Evolutionary conservation across 192 early-diverging fungal species (phyloP).

Genomic region (Rhizophagus sp.): DNA sequence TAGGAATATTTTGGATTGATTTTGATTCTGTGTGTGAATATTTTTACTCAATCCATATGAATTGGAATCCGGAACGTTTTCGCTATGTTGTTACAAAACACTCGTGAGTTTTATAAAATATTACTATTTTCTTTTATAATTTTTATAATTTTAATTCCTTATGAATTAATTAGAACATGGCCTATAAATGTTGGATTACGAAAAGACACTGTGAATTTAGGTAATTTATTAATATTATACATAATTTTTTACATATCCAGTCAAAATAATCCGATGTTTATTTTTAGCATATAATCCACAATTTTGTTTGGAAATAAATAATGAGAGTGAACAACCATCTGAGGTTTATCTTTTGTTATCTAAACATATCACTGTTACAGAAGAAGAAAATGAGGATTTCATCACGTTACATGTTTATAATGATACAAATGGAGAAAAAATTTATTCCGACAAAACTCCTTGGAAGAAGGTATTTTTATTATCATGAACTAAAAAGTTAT

Average conservation of each 20-base stretch:
- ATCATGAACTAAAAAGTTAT: not conserved
- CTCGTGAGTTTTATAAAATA: slow-evolving; percentile 53
- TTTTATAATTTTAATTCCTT: not conserved
- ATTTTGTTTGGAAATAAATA: slow-evolving; percentile 65
- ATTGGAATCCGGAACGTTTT: slow-evolving; percentile 86
- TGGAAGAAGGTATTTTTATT: slow-evolving; percentile 35
- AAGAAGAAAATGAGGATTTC: slow-evolving; percentile 85
- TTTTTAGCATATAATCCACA: slow-evolving; percentile 77
- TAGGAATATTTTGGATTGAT: slow-evolving; percentile 86
- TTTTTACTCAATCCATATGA: slow-evolving; percentile 89
- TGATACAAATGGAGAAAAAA: slow-evolving; percentile 58
- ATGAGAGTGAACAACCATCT: slow-evolving; percentile 47
- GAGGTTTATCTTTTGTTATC: slow-evolving; percentile 79
- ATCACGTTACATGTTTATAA: slow-evolving; percentile 87
- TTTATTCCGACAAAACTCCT: slow-evolving; percentile 68
- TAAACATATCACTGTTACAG: slow-evolving; percentile 80
- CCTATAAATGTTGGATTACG: slow-evolving; percentile 27
- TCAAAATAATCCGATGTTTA: not conserved
- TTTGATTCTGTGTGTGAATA: slow-evolving; percentile 74
- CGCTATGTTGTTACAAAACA: slow-evolving; percentile 67
- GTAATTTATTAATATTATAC: slow-evolving; percentile 25
- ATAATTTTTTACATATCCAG: not conserved
- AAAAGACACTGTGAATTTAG: slow-evolving; percentile 37
- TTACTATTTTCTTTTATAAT: not conserved
- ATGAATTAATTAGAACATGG: slow-evolving; percentile 34